These are phyloP conservation scores for Blastobotrys apis DNA, from an alignment of 1,139 yeast genomes.

Conservation along the genomic window DNA sequence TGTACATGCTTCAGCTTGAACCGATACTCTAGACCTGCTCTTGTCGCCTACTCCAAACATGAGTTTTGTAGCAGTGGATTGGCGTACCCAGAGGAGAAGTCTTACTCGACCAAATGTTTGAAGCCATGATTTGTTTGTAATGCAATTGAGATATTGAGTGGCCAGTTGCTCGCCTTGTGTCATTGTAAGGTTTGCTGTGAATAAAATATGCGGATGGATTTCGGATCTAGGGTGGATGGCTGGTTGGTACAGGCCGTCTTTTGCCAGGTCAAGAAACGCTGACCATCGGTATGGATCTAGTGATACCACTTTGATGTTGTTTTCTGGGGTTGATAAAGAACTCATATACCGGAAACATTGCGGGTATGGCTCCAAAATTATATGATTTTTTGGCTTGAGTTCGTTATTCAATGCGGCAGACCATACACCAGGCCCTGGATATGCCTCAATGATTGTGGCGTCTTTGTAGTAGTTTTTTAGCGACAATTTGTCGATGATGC, in stretches of 20 bases:
- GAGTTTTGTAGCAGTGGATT: constrained; percentile 57
- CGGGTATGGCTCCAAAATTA: constrained; percentile 52
- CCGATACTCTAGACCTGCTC: constrained; percentile 53
- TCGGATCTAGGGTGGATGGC: constrained; percentile 40
- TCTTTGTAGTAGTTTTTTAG: constrained; percentile 26
- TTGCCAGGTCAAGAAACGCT: constrained; percentile 45
- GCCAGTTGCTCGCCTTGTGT: constrained; percentile 62
- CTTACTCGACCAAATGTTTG: constrained; percentile 69
- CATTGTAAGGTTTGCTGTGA: constrained; percentile 61
- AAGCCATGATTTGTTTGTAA: constrained; percentile 69
- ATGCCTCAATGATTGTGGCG: constrained; percentile 61
- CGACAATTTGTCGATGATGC: constrained; percentile 9
- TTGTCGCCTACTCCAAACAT: constrained; percentile 46
- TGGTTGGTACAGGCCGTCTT: constrained; percentile 44
- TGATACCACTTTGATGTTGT: constrained; percentile 17
- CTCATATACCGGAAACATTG: constrained; percentile 32
- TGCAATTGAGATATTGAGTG: constrained; percentile 73
- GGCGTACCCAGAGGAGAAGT: constrained; percentile 61
- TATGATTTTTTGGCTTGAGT: constrained; percentile 56
- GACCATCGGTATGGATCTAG: constrained; percentile 65
- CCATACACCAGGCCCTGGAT: constrained; percentile 46
- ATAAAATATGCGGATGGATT: constrained; percentile 59
- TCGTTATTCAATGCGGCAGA: constrained; percentile 49
- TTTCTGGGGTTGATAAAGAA: constrained; percentile 18
- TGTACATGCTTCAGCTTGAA: constrained; percentile 50